Evolutionary conservation across 140 eudicot genomes (phyloP).

Genomic region (Erigeron philadelphicus): DNA sequence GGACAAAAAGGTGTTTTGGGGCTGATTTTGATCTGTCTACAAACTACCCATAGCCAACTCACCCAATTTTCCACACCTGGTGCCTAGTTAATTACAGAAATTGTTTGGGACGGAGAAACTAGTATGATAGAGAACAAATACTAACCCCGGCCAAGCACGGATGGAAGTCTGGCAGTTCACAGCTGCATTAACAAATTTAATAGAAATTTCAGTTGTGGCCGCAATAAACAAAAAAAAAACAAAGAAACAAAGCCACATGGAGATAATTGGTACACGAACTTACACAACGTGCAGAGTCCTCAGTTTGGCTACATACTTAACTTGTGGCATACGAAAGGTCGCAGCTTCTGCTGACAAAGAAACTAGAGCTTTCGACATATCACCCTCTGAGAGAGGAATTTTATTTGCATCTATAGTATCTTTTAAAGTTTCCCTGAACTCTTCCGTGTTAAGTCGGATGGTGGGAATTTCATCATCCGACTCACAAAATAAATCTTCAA

Average conservation of each 20-base stretch:
- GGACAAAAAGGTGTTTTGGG: too few relatives aligned
- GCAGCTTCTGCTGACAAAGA: slow-evolving; percentile 21
- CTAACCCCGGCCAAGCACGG: slow-evolving; percentile 48
- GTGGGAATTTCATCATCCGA: slow-evolving; percentile 42
- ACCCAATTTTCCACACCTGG: neutral
- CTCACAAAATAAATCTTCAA: slow-evolving; percentile 39
- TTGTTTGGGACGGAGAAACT: neutral
- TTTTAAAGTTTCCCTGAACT: slow-evolving; percentile 30
- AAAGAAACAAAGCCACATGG: neutral
- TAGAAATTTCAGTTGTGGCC: neutral
- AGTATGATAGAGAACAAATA: slow-evolving; percentile 7
- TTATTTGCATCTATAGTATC: slow-evolving; percentile 18
- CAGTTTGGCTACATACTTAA: slow-evolving; percentile 27
- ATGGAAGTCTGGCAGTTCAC: slow-evolving; percentile 63
- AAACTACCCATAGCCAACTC: neutral
- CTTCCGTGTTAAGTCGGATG: slow-evolving; percentile 36
- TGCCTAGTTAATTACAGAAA: neutral
- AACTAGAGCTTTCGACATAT: slow-evolving; percentile 43
- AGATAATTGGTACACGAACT: slow-evolving; percentile 24
- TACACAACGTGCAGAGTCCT: slow-evolving; percentile 63
- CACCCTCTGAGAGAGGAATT: slow-evolving; percentile 22
- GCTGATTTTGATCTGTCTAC: neutral
- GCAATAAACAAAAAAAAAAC: neutral
- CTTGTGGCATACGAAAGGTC: slow-evolving; percentile 19
- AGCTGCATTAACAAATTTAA: slow-evolving; percentile 38